Conservation (phyloP, 2,329 filamentous ascomycete species). For the Alternaria hordeiaustralica region DNA sequence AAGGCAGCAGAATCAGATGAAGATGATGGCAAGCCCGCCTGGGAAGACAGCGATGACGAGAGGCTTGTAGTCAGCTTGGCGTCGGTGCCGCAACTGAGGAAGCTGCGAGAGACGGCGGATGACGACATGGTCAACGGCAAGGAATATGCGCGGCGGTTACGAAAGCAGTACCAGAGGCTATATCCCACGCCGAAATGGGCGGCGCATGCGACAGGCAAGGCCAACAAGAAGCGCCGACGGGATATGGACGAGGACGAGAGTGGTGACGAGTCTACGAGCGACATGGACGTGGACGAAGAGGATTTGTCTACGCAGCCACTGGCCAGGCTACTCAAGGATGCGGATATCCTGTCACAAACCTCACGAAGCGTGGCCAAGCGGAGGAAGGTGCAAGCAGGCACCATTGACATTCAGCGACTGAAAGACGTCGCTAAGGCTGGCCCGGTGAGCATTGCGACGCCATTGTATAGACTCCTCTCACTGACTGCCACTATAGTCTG, state of each 20-base stretch:
- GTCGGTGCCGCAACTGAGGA: conserved; percentile 75
- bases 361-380: conserved; percentile 61
- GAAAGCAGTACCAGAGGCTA: conserved; percentile 74
- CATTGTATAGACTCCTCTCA: conserved; percentile 12
- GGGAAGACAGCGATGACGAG: conserved; percentile 97
- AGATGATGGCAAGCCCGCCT: conserved; percentile 64
- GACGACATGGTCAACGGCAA: conserved; percentile 87
- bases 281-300: conserved; percentile 57
- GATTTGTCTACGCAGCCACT: conserved; percentile 75
- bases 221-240: conserved; percentile 57
- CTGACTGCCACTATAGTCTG: conserved; percentile 55
- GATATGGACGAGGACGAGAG: conserved; percentile 50
- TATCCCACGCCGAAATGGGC: conserved; percentile 70
- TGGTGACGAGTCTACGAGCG: conserved; percentile 61
- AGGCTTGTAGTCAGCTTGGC: conserved; percentile 83
- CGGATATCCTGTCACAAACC: conserved; percentile 66
- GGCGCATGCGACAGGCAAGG: conserved; percentile 50
- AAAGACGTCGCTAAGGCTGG: conserved; percentile 84
- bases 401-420: conserved; percentile 86
- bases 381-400: conserved; percentile 81
- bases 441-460: conserved; percentile 56
- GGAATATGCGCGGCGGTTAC: conserved; percentile 81
- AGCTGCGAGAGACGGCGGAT: conserved; percentile 77
- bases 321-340: conserved; percentile 78
- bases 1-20: conserved; percentile 50